Conservation (phyloP, 352 stramenopile genomes). For the Globisporangium spiculum region DNA sequence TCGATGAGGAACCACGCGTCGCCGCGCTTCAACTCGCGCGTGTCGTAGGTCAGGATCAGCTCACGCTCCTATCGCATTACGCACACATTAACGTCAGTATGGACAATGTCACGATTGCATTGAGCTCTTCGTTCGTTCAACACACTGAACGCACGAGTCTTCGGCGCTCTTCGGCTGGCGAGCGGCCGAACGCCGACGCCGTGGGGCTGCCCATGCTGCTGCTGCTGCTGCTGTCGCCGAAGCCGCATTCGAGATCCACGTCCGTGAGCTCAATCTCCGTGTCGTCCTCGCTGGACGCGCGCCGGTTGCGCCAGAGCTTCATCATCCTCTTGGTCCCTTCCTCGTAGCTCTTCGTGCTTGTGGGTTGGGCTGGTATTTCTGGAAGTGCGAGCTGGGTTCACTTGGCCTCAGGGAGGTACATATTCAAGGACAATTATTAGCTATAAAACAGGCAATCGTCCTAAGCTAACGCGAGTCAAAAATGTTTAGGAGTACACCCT, state of each 20-base stretch:
- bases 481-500: no score
- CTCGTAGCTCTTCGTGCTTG: background rate
- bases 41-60: constrained; percentile 66
- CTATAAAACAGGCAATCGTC: no score
- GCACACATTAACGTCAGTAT: background rate
- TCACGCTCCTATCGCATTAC: constrained; percentile 47
- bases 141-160: constrained; percentile 19
- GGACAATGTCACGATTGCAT: background rate
- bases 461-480: no score
- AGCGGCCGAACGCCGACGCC: constrained; percentile 19
- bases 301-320: constrained; percentile 22
- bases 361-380: constrained; percentile 3
- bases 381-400: constrained; percentile 5
- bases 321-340: constrained; percentile 11
- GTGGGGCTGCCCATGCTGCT: constrained; percentile 1
- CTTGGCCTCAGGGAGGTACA: background rate
- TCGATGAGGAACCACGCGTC: constrained; percentile 82
- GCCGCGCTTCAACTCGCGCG: constrained; percentile 53
- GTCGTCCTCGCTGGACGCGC: constrained; percentile 22
- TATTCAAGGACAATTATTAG: no score
- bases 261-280: constrained; percentile 24
- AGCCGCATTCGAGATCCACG: constrained; percentile 19
- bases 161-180: constrained; percentile 25
- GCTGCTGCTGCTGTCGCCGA: constrained; percentile 12
- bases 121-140: background rate